phyloP scores from a whole-genome alignment of 2,329 filamentous ascomycete species.

The Pyrenophora graminea region DNA sequence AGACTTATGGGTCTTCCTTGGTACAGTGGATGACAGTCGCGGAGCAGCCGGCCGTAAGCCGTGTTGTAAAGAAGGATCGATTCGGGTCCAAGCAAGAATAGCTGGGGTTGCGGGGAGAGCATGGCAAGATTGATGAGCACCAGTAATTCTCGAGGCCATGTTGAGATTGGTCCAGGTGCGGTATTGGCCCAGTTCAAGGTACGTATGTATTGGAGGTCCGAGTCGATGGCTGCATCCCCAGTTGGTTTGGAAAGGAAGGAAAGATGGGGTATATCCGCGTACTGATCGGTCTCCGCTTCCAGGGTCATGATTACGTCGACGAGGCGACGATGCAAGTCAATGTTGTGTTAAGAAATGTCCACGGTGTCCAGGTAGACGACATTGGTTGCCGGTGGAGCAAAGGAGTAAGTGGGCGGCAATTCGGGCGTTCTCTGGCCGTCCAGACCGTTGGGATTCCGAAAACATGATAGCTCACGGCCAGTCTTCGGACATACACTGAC shows the following conservation, averaged over 20 bases:
- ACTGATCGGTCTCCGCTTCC: not conserved
- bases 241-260: conserved; percentile 3
- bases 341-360: not conserved
- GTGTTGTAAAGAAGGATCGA: conserved; percentile 5
- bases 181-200: conserved; percentile 4
- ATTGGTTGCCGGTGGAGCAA: not conserved
- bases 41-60: conserved; percentile 3
- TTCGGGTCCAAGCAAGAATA: conserved; percentile 3
- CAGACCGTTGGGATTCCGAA: not conserved
- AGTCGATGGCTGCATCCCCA: conserved; percentile 3
- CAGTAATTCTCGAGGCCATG: conserved; percentile 6
- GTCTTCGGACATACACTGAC: not conserved
- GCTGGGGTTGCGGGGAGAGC: conserved; percentile 3
- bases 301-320: not conserved
- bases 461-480: conserved; percentile 1
- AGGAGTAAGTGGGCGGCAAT: not conserved
- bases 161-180: conserved; percentile 1
- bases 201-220: conserved; percentile 2
- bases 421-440: not conserved
- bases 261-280: not conserved
- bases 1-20: conserved; percentile 2
- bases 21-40: conserved; percentile 3
- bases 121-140: conserved; percentile 4
- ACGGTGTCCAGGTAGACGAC: not conserved
- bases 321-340: not conserved